A percentile compares a stretch with the other conserved stretches of the same genome.
phyloP scores from a whole-genome alignment of 1,139 yeast genomes.

The Eremothecium coryli region DNA sequence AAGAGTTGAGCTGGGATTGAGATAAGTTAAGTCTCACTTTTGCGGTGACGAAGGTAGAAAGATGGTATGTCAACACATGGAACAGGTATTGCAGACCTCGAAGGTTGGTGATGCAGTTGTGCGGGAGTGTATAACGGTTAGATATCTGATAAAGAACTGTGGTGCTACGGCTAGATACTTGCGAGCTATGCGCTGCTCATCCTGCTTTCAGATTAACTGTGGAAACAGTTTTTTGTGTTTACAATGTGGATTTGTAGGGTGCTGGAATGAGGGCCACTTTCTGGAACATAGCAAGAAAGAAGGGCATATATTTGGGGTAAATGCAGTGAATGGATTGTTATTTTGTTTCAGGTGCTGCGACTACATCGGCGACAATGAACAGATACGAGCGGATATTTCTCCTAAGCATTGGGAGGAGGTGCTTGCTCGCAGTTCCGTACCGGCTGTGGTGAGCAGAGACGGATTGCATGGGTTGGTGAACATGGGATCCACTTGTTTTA shows the following conservation, averaged over 20 bases:
- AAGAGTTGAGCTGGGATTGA: too few species aligned
- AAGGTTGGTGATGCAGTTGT: constrained; percentile 23
- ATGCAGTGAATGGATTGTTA: constrained; percentile 40
- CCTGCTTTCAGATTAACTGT: constrained; percentile 31
- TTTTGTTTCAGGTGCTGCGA: constrained; percentile 74
- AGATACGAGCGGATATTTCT: constrained; percentile 17
- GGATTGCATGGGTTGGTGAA: constrained; percentile 85
- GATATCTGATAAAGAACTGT: constrained; percentile 20
- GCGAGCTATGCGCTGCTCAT: constrained; percentile 22
- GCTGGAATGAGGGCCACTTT: constrained; percentile 53
- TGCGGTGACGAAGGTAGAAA: too few species aligned
- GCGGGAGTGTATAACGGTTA: constrained; percentile 24
- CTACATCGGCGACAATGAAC: constrained; percentile 47
- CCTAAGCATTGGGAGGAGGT: constrained; percentile 27
- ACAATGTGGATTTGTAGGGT: constrained; percentile 79
- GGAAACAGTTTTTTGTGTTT: constrained; percentile 59
- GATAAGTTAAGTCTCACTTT: too few species aligned
- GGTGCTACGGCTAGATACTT: constrained; percentile 15
- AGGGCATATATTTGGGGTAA: constrained; percentile 64
- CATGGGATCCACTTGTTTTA: constrained; percentile 94
- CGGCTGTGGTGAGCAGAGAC: constrained; percentile 51
- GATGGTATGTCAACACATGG: constrained; percentile 22
- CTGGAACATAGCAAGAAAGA: constrained; percentile 48
- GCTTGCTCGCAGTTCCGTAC: constrained; percentile 35
- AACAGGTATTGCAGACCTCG: constrained; percentile 22